These are phyloP conservation scores for Annulohypoxylon maeteangense DNA, from an alignment of 495 filamentous ascomycete genomes.

Conservation along the genomic window DNA sequence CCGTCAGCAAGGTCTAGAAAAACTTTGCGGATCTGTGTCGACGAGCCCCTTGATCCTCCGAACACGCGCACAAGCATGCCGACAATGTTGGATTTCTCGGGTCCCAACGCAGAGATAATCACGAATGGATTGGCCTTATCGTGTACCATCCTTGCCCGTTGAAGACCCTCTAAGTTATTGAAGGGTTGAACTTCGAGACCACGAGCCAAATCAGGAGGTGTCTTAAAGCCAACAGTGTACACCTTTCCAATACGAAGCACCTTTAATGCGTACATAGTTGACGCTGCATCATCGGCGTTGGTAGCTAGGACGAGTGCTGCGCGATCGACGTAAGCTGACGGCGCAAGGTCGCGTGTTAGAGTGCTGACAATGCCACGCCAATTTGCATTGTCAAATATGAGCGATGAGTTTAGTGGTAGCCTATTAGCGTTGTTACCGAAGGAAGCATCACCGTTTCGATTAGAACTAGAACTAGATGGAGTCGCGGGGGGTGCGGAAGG, in stretches of 20 bases:
- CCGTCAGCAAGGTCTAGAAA: constrained; percentile 83
- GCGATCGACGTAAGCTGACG: constrained; percentile 78
- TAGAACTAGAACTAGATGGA: constrained; percentile 55
- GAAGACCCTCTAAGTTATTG: constrained; percentile 80
- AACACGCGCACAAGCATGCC: constrained; percentile 80
- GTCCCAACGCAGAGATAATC: constrained; percentile 79
- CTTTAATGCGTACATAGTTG: constrained; percentile 78
- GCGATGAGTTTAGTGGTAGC: constrained; percentile 54
- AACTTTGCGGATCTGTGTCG: constrained; percentile 72
- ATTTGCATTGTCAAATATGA: constrained; percentile 80
- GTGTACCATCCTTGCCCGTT: constrained; percentile 64
- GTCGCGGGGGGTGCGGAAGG: constrained; percentile 52
- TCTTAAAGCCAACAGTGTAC: constrained; percentile 85
- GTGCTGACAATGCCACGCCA: constrained; percentile 88
- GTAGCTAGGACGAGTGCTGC: constrained; percentile 78
- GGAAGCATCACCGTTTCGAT: constrained; percentile 30
- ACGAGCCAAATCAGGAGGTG: constrained; percentile 67
- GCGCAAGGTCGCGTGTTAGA: constrained; percentile 80
- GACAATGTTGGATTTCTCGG: constrained; percentile 82
- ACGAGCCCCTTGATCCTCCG: constrained; percentile 55
- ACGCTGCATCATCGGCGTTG: constrained; percentile 74
- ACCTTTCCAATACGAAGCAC: constrained; percentile 80
- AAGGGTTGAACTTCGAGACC: constrained; percentile 76
- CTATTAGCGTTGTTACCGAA: constrained; percentile 32
- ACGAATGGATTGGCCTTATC: constrained; percentile 74